Evolutionary conservation across 495 filamentous ascomycete species (phyloP), one percentile per base, ranked within the genome.

Genomic region (Clohesyomyces aquaticus): DNA sequence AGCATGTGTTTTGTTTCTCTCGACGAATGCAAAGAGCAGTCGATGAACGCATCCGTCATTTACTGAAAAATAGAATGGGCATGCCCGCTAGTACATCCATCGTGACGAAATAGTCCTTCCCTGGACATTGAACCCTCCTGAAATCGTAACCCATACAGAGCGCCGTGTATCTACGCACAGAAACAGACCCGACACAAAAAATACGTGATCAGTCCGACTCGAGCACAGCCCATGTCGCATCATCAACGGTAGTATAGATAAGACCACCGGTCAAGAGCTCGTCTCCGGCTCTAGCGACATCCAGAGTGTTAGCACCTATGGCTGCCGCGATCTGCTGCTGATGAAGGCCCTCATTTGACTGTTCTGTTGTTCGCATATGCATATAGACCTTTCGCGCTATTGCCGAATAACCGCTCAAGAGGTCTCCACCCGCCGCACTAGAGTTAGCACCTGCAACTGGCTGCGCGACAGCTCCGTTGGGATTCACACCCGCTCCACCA

Each of bases 161-260:
- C 6, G 32, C 14, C 32, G 32, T 14, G 32, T 38, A 14, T 38
- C 14, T 14, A 14, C 14, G 6, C 32, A 6, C 6, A 38, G 14
- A 6, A 38, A 38, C 6, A 47, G 6, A 18, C 16, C 19, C 16
- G n/a, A 18, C n/a, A 6, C 16, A n/a, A 18, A 22, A 18, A 22
- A 19, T 22, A 38, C 6, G 2, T 8, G 16, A 16, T 55, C 63
- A 70, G 35, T 70, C 67, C 16, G 59, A 50, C 53, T 73, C 69
- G 12, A 74, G 67, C 27, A 72, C 32, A 18, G 76, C 76, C 75
- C 75, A 78, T 10, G 76, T 78, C 25, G 81, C 74, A 67, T 98
- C 94, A 77, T 98, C 92, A 25, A 93, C 78, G 11, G 95, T 98
- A 52, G 92, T 91, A 75, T 91, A 98, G 52, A 95, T 89, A 70